These are phyloP conservation scores for Anisogramma anomala DNA, from an alignment of 2,329 filamentous ascomycete species.

Conservation along the genomic window DNA sequence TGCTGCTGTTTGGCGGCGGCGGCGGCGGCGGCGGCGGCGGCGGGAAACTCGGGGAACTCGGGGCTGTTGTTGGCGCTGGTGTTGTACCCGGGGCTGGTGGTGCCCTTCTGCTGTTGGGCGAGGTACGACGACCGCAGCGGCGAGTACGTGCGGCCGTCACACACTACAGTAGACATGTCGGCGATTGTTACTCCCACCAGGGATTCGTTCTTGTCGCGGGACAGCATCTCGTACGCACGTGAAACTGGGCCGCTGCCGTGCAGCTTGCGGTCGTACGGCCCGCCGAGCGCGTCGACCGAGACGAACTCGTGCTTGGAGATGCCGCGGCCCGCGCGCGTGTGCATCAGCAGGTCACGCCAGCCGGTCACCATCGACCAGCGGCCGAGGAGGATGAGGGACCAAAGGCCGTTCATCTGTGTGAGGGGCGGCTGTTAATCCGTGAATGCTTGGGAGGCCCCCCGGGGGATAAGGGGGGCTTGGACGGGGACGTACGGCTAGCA, in stretches of 20 bases:
- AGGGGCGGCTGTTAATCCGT: neutral
- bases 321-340: constrained; percentile 30
- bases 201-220: constrained; percentile 37
- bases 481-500: constrained; percentile 59
- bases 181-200: constrained; percentile 49
- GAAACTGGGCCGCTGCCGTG: constrained; percentile 37
- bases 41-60: too few relatives aligned
- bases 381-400: constrained; percentile 70
- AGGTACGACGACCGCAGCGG: constrained; percentile 17
- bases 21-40: constrained; percentile 12
- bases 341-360: constrained; percentile 67
- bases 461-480: neutral
- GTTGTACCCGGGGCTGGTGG: too few relatives aligned
- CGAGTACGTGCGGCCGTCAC: constrained; percentile 13
- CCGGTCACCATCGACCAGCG: constrained; percentile 75
- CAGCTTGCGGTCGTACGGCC: constrained; percentile 43
- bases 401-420: constrained; percentile 65
- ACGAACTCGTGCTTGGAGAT: constrained; percentile 68
- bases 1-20: constrained; percentile 11
- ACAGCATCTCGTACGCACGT: constrained; percentile 74
- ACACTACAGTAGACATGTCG: constrained; percentile 20
- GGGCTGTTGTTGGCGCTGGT: too few relatives aligned
- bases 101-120: constrained; percentile 11
- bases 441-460: neutral
- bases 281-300: constrained; percentile 59